Evolutionary conservation across 1,139 yeast species (phyloP), one percentile per base, ranked within the genome.

Genomic region (Torulaspora globosa): DNA sequence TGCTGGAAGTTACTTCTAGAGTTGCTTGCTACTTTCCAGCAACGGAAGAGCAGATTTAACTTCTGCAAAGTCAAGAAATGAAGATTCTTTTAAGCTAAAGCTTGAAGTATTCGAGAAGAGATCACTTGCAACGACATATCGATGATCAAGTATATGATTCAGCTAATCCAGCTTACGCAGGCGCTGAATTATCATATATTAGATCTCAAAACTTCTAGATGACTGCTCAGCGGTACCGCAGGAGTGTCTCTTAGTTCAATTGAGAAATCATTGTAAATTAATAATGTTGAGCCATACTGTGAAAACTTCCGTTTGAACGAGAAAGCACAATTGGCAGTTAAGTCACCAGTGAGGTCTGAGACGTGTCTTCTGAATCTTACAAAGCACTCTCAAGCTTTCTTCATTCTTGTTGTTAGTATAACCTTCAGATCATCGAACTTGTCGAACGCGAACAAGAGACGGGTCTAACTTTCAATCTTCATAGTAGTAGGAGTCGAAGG

Each of bases 391-490:
- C 18, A 14, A 14, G 18, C 10, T 14, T 31, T 31, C 21, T 30
- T 31, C 9, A 29, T 15, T 11, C 18, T 10, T 16, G n/a, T 15
- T 31, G 11, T 16, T 7, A 15, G 23, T 16, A 15, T 14, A 31
- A 12, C 18, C 12, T 31, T 9, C 5, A 16, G 8, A 16, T 16
- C 34, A 16, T 31, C 21, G 14, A 9, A 14, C 12, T 31, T 31
- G 12, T 26, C 12, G n/a, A 28, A 26, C 31, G 31, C 26, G 32
- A 18, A 31, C 18, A 39, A 39, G 31, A 31, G 36, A 41, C 41
- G 44, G 40, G 37, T 31, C 6, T 9, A 11, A 16, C n/a, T 23
- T 15, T 16, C 9, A 8, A 18, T 8, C 14, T 5, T 10, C 37
- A 28, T 15, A 36, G 21, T 8, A 34, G 31, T 16, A 16, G 14